Evolutionary conservation across 192 early-diverging fungal species (phyloP).

Genomic region (Spizellomyces punctatus): DNA sequence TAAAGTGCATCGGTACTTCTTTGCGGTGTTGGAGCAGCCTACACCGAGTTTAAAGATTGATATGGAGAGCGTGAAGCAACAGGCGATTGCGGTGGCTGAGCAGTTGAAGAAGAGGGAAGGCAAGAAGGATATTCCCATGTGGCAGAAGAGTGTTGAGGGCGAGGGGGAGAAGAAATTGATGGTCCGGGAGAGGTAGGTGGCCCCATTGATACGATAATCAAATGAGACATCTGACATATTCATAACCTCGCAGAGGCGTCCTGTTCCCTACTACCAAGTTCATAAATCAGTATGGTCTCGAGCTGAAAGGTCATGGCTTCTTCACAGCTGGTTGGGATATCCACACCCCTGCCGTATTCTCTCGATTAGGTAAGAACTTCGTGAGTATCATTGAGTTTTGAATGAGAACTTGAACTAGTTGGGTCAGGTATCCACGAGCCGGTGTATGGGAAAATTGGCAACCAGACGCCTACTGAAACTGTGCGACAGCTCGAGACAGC

Average conservation of each 20-base stretch:
- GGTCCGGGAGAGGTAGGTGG: slow-evolving; percentile 33
- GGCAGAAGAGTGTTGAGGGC: slow-evolving; percentile 9
- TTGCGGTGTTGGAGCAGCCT: slow-evolving; percentile 44
- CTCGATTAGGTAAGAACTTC: slow-evolving; percentile 37
- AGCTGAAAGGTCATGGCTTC: slow-evolving; percentile 49
- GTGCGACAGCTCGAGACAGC: slow-evolving; percentile 29
- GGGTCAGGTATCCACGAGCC: slow-evolving; percentile 54
- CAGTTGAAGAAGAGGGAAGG: background rate
- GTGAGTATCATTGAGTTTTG: background rate
- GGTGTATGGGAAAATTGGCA: slow-evolving; percentile 41
- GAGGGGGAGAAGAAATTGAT: slow-evolving; percentile 37
- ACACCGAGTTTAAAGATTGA: slow-evolving; percentile 29
- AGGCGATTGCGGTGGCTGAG: slow-evolving; percentile 7
- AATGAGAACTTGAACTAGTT: background rate
- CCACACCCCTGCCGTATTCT: slow-evolving; percentile 47
- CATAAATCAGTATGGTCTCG: slow-evolving; percentile 29
- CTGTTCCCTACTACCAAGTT: slow-evolving; percentile 34
- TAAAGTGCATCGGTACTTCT: slow-evolving; percentile 46
- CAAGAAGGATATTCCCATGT: slow-evolving; percentile 6
- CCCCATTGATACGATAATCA: background rate
- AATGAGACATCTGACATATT: background rate
- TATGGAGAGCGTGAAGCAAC: slow-evolving; percentile 12
- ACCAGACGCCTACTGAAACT: background rate
- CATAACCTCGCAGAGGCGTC: background rate
- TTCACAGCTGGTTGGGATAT: slow-evolving; percentile 48